Evolutionary conservation across 331 rosid genomes (phyloP).

Genomic region (Rhamnella rubrinervis): DNA sequence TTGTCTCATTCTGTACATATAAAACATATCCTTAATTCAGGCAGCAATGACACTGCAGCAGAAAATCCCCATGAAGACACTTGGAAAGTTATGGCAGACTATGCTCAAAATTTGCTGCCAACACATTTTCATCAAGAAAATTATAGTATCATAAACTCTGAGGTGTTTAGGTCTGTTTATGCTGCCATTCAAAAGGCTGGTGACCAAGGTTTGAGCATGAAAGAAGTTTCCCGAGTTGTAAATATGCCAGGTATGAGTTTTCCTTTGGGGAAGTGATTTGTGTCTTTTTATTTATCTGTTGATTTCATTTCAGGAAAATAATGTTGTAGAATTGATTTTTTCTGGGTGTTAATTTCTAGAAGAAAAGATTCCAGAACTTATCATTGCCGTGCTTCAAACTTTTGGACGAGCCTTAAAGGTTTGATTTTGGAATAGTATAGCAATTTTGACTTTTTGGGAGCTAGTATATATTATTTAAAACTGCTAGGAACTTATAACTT

Average conservation of each 20-base stretch:
- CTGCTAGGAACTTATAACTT: constrained; percentile 11
- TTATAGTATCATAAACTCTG: constrained; percentile 42
- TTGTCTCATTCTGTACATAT: constrained; percentile 35
- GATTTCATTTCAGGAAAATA: constrained; percentile 10
- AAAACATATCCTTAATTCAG: constrained; percentile 40
- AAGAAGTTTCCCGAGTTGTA: constrained; percentile 59
- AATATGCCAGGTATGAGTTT: constrained; percentile 59
- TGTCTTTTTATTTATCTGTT: constrained; percentile 2
- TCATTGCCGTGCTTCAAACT: constrained; percentile 75
- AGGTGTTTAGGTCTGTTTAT: constrained; percentile 58
- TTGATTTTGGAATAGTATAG: constrained; percentile 14
- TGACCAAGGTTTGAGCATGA: constrained; percentile 87
- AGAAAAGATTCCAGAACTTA: constrained; percentile 50
- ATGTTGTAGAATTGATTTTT: constrained; percentile 15
- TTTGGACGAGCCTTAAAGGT: constrained; percentile 75
- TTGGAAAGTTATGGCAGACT: constrained; percentile 79
- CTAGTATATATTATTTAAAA: background rate
- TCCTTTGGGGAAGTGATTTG: background rate
- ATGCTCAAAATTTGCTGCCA: constrained; percentile 51
- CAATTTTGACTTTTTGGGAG: background rate
- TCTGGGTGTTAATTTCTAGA: constrained; percentile 43
- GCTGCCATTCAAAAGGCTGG: constrained; percentile 80
- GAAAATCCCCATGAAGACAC: constrained; percentile 45
- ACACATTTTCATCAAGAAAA: constrained; percentile 42
- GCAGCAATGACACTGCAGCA: constrained; percentile 31